These are phyloP conservation scores for Diutina catenulata DNA, from an alignment of 1,139 yeast species.

Conservation along the genomic window DNA sequence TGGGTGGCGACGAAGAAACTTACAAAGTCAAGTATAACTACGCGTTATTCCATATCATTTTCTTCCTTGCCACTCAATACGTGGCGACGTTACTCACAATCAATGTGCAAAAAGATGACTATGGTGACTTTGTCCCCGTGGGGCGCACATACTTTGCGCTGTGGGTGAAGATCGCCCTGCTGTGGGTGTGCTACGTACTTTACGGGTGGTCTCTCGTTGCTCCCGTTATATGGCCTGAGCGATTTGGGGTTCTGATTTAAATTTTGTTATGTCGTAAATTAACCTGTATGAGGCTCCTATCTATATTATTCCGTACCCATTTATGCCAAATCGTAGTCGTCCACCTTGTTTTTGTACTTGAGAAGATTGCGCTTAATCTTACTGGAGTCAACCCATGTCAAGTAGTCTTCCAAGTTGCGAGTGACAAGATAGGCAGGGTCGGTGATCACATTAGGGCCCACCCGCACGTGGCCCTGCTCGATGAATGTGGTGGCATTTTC, in stretches of 20 bases:
- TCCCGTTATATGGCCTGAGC: conserved; percentile 81
- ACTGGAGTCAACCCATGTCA: conserved; percentile 93
- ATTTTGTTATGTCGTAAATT: too few relatives aligned
- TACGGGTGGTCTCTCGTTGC: conserved; percentile 91
- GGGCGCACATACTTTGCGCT: conserved; percentile 94
- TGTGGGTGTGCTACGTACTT: conserved; percentile 82
- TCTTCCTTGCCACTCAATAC: conserved; percentile 94
- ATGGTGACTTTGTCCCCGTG: conserved; percentile 89
- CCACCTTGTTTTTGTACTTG: conserved; percentile 78
- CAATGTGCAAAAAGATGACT: conserved; percentile 75
- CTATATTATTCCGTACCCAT: too few relatives aligned
- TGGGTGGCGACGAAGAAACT: conserved; percentile 46
- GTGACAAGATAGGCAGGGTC: conserved; percentile 95
- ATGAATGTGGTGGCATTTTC: conserved; percentile 83
- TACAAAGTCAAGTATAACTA: conserved; percentile 74
- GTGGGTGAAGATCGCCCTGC: conserved; percentile 86
- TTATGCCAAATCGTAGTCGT: conserved; percentile 59
- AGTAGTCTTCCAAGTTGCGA: conserved; percentile 85
- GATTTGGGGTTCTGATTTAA: conserved; percentile 31
- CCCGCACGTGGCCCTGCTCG: conserved; percentile 96
- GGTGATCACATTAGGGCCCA: conserved; percentile 90
- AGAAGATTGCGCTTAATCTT: conserved; percentile 86
- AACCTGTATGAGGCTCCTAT: too few relatives aligned
- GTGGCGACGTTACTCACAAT: conserved; percentile 88
- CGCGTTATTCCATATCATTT: conserved; percentile 78